Conservation (phyloP, 352 stramenopile genomes). For the Phytophthora brassicae region DNA sequence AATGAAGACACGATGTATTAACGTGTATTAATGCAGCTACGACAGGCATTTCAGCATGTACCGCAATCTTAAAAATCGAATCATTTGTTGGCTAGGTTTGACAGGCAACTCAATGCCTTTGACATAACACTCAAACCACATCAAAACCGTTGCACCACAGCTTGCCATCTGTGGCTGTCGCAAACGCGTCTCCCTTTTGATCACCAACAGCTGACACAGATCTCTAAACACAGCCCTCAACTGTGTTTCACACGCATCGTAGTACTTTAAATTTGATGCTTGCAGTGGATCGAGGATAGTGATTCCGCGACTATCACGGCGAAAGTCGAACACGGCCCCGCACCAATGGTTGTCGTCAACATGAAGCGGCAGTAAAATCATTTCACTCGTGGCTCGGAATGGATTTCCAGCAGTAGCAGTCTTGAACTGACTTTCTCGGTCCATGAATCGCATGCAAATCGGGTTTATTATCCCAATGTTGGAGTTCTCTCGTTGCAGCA, state of each 20-base stretch:
- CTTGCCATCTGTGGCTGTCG: neutral
- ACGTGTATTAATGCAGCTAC: neutral
- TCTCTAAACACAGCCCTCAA: neutral
- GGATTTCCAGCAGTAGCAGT: neutral
- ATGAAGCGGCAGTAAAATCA: neutral
- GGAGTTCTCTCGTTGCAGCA: neutral
- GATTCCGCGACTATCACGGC: neutral
- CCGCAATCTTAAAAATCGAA: neutral
- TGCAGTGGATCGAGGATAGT: neutral
- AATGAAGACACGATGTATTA: no score
- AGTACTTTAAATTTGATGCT: neutral
- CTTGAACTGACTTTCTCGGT: neutral
- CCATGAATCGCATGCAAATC: neutral
- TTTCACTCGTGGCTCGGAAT: neutral
- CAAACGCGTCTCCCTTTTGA: neutral
- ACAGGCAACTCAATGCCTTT: neutral
- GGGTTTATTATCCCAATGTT: neutral
- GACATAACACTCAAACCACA: neutral
- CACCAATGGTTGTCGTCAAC: conserved; percentile 6
- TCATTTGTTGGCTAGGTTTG: neutral
- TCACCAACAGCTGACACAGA: neutral
- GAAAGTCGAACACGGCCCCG: neutral
- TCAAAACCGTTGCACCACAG: neutral
- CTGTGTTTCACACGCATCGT: neutral
- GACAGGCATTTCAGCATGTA: conserved; percentile 5